Base-by-base conservation (phyloP, 1,139 yeast species). In the Tardiomyces blankii region DNA sequence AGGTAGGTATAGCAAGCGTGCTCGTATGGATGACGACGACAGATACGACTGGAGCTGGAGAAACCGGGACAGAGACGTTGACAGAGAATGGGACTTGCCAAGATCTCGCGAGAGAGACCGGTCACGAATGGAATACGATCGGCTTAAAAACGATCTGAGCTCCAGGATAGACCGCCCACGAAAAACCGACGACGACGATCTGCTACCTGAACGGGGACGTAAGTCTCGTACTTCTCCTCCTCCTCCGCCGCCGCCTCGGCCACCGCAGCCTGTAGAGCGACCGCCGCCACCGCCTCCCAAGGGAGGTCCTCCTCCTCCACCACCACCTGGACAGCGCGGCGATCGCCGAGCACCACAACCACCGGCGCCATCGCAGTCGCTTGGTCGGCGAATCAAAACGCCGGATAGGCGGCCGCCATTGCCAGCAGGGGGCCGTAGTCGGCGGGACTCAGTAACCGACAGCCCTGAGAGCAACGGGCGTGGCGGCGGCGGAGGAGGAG, bases 1-100 rank as follows among this genome's bases (percentile, higher is more conserved):
- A 4, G 35, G 35, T 11, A 30, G 35, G 16, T 14, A 30, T 9
- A 30, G 16, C 16, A 30, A 30, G 35, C 35, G 35, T 9, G 35
- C 35, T 3, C n/a, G 35, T 5, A 12, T 30, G 35, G 35, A 14
- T 30, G 35, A 30, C 16, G 35, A 30, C 16, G 35, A 30, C 5
- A 4, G 5, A 14, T 30, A 30, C 16, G 35, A 30, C 16, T 13
- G 35, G 16, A 12, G 16, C n/a, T 30, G 35, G 35, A 38, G 46
- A 2, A 39, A 28, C 21, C 33, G 43, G 4, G 39, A 39, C 28
- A 23, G 42, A 13, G 38, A 30, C 11, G 13, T 32, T 4, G 38
- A 44, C 38, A 30, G 47, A 9, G 44, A 35, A 23, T 38, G 46
- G 4, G 46, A 43, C 13, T 5, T 12, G 16, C 35, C 35, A 14